Conservation (phyloP, 2,329 filamentous ascomycete genomes). For the Atkinsonella hypoxylon region DNA sequence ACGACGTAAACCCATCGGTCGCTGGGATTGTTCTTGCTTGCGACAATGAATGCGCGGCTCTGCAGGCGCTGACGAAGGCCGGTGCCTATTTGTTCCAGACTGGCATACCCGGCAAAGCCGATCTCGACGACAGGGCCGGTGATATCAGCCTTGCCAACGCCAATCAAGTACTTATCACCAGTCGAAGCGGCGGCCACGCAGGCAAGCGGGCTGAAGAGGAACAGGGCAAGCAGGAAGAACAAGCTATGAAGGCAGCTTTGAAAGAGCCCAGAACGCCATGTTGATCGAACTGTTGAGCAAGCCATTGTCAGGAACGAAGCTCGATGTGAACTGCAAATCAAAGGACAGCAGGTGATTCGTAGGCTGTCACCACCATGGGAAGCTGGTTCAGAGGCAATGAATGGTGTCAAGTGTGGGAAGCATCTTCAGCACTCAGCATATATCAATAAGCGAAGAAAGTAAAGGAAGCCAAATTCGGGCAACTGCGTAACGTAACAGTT, state of each 20-base stretch:
- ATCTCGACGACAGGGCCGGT: slow-evolving; percentile 76
- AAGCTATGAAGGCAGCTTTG: slow-evolving; percentile 6
- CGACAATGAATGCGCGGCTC: slow-evolving; percentile 81
- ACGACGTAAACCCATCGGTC: slow-evolving; percentile 81
- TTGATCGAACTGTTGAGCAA: background rate
- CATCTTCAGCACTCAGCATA: too few species aligned
- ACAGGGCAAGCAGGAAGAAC: slow-evolving; percentile 1
- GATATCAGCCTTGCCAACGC: slow-evolving; percentile 46
- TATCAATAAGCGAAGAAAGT: too few species aligned
- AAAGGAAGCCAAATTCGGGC: too few species aligned
- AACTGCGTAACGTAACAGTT: too few species aligned
- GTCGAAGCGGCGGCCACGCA: background rate
- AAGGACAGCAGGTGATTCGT: background rate
- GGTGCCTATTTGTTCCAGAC: slow-evolving; percentile 67
- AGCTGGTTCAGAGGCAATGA: too few species aligned
- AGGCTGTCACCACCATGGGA: too few species aligned
- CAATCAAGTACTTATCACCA: slow-evolving; percentile 35
- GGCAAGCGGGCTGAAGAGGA: slow-evolving; percentile 1
- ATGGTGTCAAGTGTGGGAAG: too few species aligned
- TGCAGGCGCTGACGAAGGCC: slow-evolving; percentile 81
- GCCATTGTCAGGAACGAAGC: background rate
- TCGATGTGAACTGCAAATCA: background rate
- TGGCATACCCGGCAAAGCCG: slow-evolving; percentile 86
- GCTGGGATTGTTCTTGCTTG: slow-evolving; percentile 47
- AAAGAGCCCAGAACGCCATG: background rate